Base-by-base conservation (phyloP, 148 eudicot species). In the Chenopodium formosanum region DNA sequence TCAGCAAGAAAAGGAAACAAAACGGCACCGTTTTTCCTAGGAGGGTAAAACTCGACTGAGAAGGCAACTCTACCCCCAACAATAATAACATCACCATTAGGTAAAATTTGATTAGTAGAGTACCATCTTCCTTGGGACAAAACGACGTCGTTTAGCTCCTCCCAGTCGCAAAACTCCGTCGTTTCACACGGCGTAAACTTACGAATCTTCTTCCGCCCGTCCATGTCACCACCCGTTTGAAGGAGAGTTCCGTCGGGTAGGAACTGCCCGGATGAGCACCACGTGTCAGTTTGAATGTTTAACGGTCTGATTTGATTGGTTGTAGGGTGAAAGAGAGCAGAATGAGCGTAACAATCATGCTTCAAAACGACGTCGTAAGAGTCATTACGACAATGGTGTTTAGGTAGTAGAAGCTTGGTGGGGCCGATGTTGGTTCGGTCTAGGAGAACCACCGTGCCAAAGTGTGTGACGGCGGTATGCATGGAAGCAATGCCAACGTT, bases 211-310 rank as follows among this genome's bases (percentile, higher is more conserved):
- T 72, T 86, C 58, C 80, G 80, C 7, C 99, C 99, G 53, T 89
- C 92, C 2, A 78, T 68, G 79, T 88, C 92, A 19, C 99, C 99
- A 29, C 99, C 99, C 22, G 99, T 89, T 13, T 95, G 99, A 1
- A 95, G 84, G 63, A 95, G 92, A n/a, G 92, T 88, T 68, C 99
- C 99, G 79, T 94, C 94, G 9, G 99, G 91, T 83, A 95, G 94
- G 74, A 91, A 95, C 78, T 93, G 97, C 12, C 97, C 98, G 66
- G 98, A 95, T 60, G 97, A 93, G 91, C 98, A 95, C 98, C 98
- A 95, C 67, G 98, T 95, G 92, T 95, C 98, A 73, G 98, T 93
- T 68, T 84, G 87, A 85, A 95, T 92, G 47, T 32, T 86, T 44
- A 95, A 79, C 31, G 97, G 97, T 6, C 97, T 91, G 81, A 93